Base-by-base conservation (phyloP, 1,284 basidiomycete species). In the Xerocomus nothofagi region DNA sequence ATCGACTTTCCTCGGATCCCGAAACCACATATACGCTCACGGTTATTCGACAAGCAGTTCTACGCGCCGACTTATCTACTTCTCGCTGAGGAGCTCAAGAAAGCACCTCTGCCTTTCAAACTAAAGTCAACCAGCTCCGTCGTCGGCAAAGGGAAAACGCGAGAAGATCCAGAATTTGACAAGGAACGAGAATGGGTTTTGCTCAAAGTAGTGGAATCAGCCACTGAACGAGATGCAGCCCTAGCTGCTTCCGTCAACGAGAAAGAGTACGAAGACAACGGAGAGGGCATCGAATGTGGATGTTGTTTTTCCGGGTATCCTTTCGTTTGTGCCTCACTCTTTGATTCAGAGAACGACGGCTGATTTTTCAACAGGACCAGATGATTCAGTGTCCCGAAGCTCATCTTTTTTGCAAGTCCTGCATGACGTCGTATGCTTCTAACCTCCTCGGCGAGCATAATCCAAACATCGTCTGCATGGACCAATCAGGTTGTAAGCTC, bases 311-410 rank as follows among this genome's bases (percentile, higher is more conserved):
- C 78, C 5, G 73, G 72, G 3, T 88, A 84, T 55, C 66, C 82
- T 6, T 84, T 88, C 65, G 89, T 91, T 65, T 56, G 89, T 71
- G 24, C 57, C 21, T 15, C 36, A 31, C 39, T 43, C 40, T 34
- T 37, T 34, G 21, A 27, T 31, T 17, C 9, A 39, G 7, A 11
- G 3, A 43, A 27, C 37, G 23, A 29, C 21, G 36, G 48, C 57
- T 49, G 26, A 58, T 33, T 15, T 30, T 32, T 24, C 43, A 27
- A 20, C 59, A 93, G 90, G 79, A 82, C 40, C 81, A 88, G 57
- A 87, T 93, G 82, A 76, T 89, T 3, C 88, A 93, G 68, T 94
- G 93, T 58, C 82, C 85, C 0, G 90, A 93, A 43, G 84, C 87
- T 0, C 88, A 91, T 63, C 73, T 87, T 5, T 91, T 90, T 68